These are phyloP conservation scores for Termitomyces sp. DNA, from an alignment of 768 basidiomycete species.

Conservation along the genomic window DNA sequence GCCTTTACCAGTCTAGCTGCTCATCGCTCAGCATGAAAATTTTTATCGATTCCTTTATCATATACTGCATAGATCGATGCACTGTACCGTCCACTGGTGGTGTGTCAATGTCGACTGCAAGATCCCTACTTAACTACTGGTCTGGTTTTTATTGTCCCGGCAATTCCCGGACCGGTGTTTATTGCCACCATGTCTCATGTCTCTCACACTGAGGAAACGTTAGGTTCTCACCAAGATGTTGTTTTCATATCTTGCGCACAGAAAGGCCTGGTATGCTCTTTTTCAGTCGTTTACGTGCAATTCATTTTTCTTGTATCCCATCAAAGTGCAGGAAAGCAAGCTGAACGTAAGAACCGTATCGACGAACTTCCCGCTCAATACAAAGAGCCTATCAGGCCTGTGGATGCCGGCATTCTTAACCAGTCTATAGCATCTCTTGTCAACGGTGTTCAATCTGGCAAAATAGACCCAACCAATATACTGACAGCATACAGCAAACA, in stretches of 20 bases:
- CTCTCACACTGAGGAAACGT: neutral
- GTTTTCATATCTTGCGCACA: slow-evolving; percentile 31
- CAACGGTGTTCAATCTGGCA: slow-evolving; percentile 22
- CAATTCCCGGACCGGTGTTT: neutral
- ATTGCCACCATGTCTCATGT: neutral
- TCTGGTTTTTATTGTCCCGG: no score
- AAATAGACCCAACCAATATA: slow-evolving; percentile 24
- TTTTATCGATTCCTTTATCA: no score
- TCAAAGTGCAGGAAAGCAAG: slow-evolving; percentile 28
- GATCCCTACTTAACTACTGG: no score
- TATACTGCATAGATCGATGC: no score
- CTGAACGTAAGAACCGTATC: slow-evolving; percentile 28
- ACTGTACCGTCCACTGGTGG: no score
- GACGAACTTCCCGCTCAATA: slow-evolving; percentile 22
- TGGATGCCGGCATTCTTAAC: slow-evolving; percentile 24
- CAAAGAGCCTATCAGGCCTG: slow-evolving; percentile 20
- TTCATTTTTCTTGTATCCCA: neutral
- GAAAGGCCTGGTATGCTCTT: slow-evolving; percentile 27
- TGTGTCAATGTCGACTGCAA: no score
- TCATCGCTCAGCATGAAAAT: no score
- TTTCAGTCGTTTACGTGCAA: neutral
- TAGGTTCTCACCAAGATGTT: slow-evolving; percentile 13
- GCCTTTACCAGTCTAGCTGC: no score
- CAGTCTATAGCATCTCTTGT: slow-evolving; percentile 24
- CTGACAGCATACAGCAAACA: slow-evolving; percentile 39